A percentile compares a stretch with the other conserved stretches of the same genome.
Evolutionary conservation across 257 asterid genomes (phyloP).

Genomic region (Primulina eburnea): DNA sequence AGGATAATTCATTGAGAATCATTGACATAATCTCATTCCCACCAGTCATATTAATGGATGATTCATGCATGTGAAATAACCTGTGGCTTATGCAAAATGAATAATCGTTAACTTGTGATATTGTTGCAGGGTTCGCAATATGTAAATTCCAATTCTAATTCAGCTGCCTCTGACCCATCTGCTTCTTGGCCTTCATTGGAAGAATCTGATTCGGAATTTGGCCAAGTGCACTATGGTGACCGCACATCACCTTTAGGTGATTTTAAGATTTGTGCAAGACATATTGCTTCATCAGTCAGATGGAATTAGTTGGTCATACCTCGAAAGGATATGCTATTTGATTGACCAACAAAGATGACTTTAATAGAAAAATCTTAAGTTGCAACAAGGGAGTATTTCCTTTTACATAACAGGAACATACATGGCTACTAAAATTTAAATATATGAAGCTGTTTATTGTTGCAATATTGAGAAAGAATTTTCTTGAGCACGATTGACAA

Average conservation of each 20-base stretch:
- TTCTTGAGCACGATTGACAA: neutral
- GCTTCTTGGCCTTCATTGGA: constrained; percentile 42
- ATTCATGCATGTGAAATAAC: constrained; percentile 10
- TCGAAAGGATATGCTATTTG: neutral
- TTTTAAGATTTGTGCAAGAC: constrained; percentile 21
- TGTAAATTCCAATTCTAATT: constrained; percentile 40
- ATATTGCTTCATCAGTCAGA: neutral
- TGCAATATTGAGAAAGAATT: too few relatives aligned
- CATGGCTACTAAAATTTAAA: neutral
- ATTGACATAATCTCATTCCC: neutral
- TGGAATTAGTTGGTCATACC: constrained; percentile 2
- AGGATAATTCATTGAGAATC: neutral
- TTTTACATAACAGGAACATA: neutral
- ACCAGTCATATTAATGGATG: neutral
- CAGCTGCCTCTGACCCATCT: constrained; percentile 37
- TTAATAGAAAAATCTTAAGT: constrained; percentile 18
- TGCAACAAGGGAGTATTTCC: neutral
- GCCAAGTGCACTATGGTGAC: constrained; percentile 28
- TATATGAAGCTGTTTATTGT: neutral
- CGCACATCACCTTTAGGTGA: constrained; percentile 41
- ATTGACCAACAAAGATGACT: constrained; percentile 13
- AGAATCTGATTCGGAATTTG: constrained; percentile 43
- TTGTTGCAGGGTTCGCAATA: constrained; percentile 70
- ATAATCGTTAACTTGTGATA: constrained; percentile 27
- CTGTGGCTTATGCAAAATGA: constrained; percentile 18